Percentiles rank a stretch among this genome's conserved stretches.
Evolutionary conservation across 192 early-diverging fungal genomes (phyloP).

Genomic region (Linnemannia zychae): DNA sequence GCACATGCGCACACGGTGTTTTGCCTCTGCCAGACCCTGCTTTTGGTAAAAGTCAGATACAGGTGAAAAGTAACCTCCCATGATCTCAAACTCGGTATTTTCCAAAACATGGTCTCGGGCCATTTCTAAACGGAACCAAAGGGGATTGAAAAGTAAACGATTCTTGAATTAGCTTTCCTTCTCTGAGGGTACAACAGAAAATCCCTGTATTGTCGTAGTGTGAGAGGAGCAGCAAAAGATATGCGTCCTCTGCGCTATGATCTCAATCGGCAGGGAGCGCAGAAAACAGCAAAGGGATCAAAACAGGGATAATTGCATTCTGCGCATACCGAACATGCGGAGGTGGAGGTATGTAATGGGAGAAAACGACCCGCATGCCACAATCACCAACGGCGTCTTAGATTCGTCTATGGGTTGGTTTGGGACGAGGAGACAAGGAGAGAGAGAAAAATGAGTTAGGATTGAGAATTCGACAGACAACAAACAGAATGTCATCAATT

Average conservation of each 20-base stretch:
- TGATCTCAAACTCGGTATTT: slow-evolving; percentile 82
- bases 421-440: background rate
- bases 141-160: background rate
- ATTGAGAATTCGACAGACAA: background rate
- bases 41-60: slow-evolving; percentile 96
- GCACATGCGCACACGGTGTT: slow-evolving; percentile 95
- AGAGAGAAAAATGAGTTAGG: background rate
- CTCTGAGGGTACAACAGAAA: too few species aligned
- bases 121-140: slow-evolving; percentile 77
- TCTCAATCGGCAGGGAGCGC: background rate
- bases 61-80: slow-evolving; percentile 98
- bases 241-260: background rate
- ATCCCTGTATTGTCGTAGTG: background rate
- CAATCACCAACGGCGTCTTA: slow-evolving; percentile 88
- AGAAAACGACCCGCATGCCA: slow-evolving; percentile 97
- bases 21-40: slow-evolving; percentile 87
- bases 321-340: slow-evolving; percentile 95
- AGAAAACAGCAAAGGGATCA: background rate
- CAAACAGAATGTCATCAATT: slow-evolving; percentile 12
- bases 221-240: background rate
- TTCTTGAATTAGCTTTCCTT: background rate
- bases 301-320: background rate
- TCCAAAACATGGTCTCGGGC: slow-evolving; percentile 89
- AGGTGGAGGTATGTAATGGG: slow-evolving; percentile 98
- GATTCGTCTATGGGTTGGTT: slow-evolving; percentile 60